These are phyloP conservation scores for Fagus sylvatica DNA, from an alignment of 306 rosid species.

Conservation along the genomic window DNA sequence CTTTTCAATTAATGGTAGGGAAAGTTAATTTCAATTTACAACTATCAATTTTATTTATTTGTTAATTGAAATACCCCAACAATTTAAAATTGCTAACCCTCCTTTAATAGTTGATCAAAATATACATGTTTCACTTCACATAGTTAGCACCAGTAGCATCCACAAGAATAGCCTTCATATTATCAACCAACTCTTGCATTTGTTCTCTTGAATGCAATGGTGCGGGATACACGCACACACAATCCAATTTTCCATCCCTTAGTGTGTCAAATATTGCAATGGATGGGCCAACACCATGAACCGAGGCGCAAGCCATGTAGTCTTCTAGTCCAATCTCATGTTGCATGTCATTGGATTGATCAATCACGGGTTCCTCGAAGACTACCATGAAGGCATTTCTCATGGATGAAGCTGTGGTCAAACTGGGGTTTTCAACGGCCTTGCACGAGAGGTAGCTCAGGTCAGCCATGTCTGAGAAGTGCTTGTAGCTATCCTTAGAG, in stretches of 20 bases:
- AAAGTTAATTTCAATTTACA: too few species aligned
- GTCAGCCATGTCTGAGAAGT: constrained; percentile 66
- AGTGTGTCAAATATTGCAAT: constrained; percentile 57
- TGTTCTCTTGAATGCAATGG: constrained; percentile 63
- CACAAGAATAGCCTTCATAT: constrained; percentile 51
- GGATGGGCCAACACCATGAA: constrained; percentile 71
- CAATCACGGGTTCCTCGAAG: constrained; percentile 62
- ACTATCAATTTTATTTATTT: too few species aligned
- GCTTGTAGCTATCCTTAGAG: constrained; percentile 46
- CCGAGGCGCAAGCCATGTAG: constrained; percentile 65
- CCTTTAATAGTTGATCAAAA: too few species aligned
- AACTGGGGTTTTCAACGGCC: constrained; percentile 53
- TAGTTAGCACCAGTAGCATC: constrained; percentile 29
- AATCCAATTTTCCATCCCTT: constrained; percentile 51
- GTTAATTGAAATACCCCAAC: too few species aligned
- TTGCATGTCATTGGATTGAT: constrained; percentile 19
- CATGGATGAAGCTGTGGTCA: constrained; percentile 54
- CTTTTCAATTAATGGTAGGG: too few species aligned
- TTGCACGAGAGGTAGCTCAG: constrained; percentile 55
- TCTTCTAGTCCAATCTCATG: constrained; percentile 46
- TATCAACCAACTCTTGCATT: constrained; percentile 42
- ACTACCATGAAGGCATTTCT: constrained; percentile 51
- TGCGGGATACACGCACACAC: constrained; percentile 58
- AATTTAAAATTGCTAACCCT: too few species aligned
- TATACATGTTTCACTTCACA: constrained; percentile 7